Percentiles rank a stretch among this genome's conserved stretches.
phyloP scores from a whole-genome alignment of 805 yeast species.

The Starmerella cellae region DNA sequence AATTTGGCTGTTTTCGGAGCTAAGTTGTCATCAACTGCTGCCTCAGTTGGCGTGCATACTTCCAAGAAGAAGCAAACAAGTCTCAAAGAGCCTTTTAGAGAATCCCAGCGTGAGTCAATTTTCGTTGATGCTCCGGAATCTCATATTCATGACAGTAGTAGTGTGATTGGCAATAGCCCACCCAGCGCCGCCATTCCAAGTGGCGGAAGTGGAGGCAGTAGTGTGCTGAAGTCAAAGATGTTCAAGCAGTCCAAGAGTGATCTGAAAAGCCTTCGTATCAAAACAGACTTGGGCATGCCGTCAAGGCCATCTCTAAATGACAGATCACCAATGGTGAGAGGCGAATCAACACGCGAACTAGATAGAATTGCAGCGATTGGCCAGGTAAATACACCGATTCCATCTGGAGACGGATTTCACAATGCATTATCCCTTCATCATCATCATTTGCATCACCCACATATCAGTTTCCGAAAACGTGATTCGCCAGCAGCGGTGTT shows the following conservation, averaged over 20 bases:
- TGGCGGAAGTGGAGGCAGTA: neutral
- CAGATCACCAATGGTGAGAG: conserved; percentile 26
- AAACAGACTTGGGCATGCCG: conserved; percentile 23
- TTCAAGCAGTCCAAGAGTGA: conserved; percentile 27
- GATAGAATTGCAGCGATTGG: conserved; percentile 30
- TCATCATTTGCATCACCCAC: conserved; percentile 21
- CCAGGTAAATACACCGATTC: conserved; percentile 12
- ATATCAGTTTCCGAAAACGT: conserved; percentile 29
- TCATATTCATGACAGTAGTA: neutral
- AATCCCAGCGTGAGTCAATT: conserved; percentile 10
- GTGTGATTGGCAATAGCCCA: neutral
- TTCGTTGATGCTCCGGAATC: conserved; percentile 12
- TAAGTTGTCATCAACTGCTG: conserved; percentile 23
- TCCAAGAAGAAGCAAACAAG: conserved; percentile 14
- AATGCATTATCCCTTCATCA: conserved; percentile 13
- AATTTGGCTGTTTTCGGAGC: conserved; percentile 21
- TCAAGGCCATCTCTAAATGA: conserved; percentile 21
- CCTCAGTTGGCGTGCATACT: conserved; percentile 26
- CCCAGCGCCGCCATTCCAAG: neutral
- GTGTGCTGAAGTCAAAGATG: conserved; percentile 25
- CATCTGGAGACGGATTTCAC: conserved; percentile 6
- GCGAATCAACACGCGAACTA: conserved; percentile 26
- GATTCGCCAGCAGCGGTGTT: conserved; percentile 29
- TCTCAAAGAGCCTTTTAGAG: conserved; percentile 9
- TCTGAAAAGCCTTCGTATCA: conserved; percentile 18